Conservation (phyloP, 1,284 basidiomycete species). For the Sphagnurus paluster region DNA sequence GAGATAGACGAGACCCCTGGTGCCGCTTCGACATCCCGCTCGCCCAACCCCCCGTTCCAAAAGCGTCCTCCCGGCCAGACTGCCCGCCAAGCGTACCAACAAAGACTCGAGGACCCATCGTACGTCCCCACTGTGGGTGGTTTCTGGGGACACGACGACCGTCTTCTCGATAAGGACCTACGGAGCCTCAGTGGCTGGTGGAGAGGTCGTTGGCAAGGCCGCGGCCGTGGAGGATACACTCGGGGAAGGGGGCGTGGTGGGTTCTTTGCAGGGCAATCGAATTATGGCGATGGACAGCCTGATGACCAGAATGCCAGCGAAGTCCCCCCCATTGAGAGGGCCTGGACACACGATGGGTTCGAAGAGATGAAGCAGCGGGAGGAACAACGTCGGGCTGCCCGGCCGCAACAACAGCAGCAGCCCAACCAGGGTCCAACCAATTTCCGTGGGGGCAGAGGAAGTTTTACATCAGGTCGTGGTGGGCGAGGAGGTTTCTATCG, state of each 20-base stretch:
- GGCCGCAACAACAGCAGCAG: constrained; percentile 27
- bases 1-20: constrained; percentile 26
- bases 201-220: constrained; percentile 74
- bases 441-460: constrained; percentile 44
- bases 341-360: constrained; percentile 82
- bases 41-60: constrained; percentile 21
- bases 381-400: constrained; percentile 49
- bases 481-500: constrained; percentile 44
- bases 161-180: constrained; percentile 72
- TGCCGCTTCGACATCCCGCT: constrained; percentile 35
- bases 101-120: constrained; percentile 81
- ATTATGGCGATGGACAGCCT: constrained; percentile 20
- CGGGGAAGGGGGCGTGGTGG: constrained; percentile 62
- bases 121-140: constrained; percentile 85
- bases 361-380: constrained; percentile 80
- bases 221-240: constrained; percentile 59
- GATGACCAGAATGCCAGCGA: constrained; percentile 27
- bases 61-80: constrained; percentile 52
- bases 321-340: constrained; percentile 58
- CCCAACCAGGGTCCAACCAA: constrained; percentile 30
- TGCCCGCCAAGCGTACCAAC: constrained; percentile 75
- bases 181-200: constrained; percentile 80
- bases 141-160: constrained; percentile 92
- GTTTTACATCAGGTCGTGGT: constrained; percentile 32
- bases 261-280: constrained; percentile 24